Conservation (phyloP, 768 basidiomycete species). For the Phylloporus sp. region DNA sequence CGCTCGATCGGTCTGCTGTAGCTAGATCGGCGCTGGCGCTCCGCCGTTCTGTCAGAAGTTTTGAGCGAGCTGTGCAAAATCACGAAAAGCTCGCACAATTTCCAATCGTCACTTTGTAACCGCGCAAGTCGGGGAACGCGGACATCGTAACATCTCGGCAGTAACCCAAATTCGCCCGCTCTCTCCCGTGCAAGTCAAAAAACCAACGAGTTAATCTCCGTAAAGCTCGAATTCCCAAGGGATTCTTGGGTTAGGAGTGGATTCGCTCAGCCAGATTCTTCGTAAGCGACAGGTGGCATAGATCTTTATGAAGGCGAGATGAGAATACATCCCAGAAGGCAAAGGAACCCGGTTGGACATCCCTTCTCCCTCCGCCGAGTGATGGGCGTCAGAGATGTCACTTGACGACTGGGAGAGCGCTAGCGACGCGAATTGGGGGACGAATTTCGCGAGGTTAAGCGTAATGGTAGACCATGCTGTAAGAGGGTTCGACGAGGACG, state of each 20-base stretch:
- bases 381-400: constrained; percentile 18
- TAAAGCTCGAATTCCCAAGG: constrained; percentile 81
- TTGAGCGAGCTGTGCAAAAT: too few species aligned
- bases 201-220: constrained; percentile 28
- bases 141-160: constrained; percentile 17
- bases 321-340: constrained; percentile 56
- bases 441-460: constrained; percentile 53
- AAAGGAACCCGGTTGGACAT: constrained; percentile 19
- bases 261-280: constrained; percentile 71
- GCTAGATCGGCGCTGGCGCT: constrained; percentile 21
- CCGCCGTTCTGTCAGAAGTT: constrained; percentile 12
- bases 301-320: constrained; percentile 68
- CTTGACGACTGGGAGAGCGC: constrained; percentile 28
- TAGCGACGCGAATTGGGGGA: constrained; percentile 57
- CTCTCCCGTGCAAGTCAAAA: constrained; percentile 13
- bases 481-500: constrained; percentile 47
- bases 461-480: constrained; percentile 68
- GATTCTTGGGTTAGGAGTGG: constrained; percentile 43
- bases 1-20: constrained; percentile 13
- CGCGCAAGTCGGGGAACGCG: constrained; percentile 14
- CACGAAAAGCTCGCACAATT: constrained; percentile 19
- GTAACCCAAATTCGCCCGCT: too few species aligned
- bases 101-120: constrained; percentile 18
- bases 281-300: constrained; percentile 74
- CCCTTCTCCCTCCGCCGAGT: constrained; percentile 20